Evolutionary conservation across 164 flowering plant genomes (phyloP).

Genomic region (Houttuynia cordata): DNA sequence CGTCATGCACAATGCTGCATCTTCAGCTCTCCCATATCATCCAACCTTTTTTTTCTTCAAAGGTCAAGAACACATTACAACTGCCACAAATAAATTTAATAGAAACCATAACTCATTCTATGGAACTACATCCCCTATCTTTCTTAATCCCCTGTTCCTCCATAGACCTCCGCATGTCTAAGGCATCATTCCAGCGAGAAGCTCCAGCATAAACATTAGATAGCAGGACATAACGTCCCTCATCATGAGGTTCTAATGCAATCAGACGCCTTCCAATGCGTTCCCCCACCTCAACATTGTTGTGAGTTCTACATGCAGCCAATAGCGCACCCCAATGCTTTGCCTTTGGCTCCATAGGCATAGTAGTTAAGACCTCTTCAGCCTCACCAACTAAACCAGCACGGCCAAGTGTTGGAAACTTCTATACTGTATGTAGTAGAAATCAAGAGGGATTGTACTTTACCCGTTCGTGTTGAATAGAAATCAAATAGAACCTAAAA

Average conservation of each 20-base stretch:
- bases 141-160: slow-evolving; percentile 20
- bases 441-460: too few species aligned
- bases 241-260: slow-evolving; percentile 17
- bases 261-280: slow-evolving; percentile 20
- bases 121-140: slow-evolving; percentile 34
- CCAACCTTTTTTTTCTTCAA: not conserved
- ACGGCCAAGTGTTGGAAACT: too few species aligned
- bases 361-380: slow-evolving; percentile 15
- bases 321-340: slow-evolving; percentile 28
- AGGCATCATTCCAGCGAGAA: slow-evolving; percentile 28
- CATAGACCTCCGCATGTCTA: slow-evolving; percentile 22
- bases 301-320: slow-evolving; percentile 34
- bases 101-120: slow-evolving; percentile 17
- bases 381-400: slow-evolving; percentile 32
- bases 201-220: slow-evolving; percentile 28
- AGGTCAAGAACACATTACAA: not conserved
- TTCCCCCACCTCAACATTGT: slow-evolving; percentile 26
- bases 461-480: too few species aligned
- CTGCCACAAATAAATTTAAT: not conserved
- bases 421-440: too few species aligned
- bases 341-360: slow-evolving; percentile 30
- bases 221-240: slow-evolving; percentile 28
- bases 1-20: too few species aligned
- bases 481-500: too few species aligned
- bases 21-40: too few species aligned